Evolutionary conservation across 495 filamentous ascomycete species (phyloP), one percentile per base, ranked within the genome.

Genomic region (Copromyces sp.): DNA sequence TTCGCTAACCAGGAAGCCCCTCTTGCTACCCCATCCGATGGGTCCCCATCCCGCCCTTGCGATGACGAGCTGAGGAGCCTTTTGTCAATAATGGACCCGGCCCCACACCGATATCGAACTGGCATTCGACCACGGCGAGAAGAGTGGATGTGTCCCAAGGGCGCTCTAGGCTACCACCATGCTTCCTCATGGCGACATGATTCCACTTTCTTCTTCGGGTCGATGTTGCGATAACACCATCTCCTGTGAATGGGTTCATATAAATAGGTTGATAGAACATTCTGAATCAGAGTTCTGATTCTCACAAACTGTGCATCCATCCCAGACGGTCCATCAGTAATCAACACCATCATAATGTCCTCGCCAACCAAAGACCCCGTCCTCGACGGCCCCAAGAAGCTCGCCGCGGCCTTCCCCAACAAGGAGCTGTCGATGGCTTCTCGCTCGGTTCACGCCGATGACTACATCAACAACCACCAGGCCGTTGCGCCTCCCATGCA

Each of bases 401-500:
- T 81, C 24, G 69, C 73, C 37, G 72, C 69, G 11, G 78, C 77
- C n/a, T 79, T 81, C 59, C 53, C 53, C 4, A 68, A 71, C 42
- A 72, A 70, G 75, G 45, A 76, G 68, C 82, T 88, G 72, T 86
- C 85, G 3, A 78, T 89, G 61, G 82, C 92, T 35, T 95, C 94
- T 35, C 88, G 88, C 68, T 88, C 91, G n/a, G 84, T 98, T 73
- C 95, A 98, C 82, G 93, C 91, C 69, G 94, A 97, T 75, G 93
- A 97, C 82, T 83, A 82, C 74, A 84, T 95, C 71, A 91, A 92
- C 83, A 81, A 83, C 65, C 87, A 88, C 75, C 83, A 87, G 53
- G 93, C 94, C 78, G 92, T 98, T 53, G 92, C 94, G 41, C 94
- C 94, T 70, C 87, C 94, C 1, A 85, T 98, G 75, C 94, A 97